Evolutionary conservation across 2,329 filamentous ascomycete species (phyloP), one percentile per base, ranked within the genome.

Genomic region (Fusarium bulbicola): DNA sequence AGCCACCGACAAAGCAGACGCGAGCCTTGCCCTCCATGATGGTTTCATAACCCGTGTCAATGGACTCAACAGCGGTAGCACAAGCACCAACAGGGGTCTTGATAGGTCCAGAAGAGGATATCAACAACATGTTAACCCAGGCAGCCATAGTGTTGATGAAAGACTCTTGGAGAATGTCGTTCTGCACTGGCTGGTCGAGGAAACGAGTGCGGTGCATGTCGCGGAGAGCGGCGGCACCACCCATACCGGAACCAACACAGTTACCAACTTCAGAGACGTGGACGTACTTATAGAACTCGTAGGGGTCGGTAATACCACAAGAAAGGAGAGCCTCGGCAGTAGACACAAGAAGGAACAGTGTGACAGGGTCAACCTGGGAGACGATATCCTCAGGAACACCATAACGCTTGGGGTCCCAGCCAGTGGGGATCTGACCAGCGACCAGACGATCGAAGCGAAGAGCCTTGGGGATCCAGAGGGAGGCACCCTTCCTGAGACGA

Each of bases 61-160:
- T 89, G 8, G 96, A 99, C 85, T 99, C 97, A 50, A 99, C 95
- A 75, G 96, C 93, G 37, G 96, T 99, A 65, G 96, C 96, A 81
- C 96, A 99, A 80, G 96, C 96, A 86, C 95, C 96, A 58, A 98
- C 96, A 7, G 96, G 96, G 1, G 97, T 98, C 88, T 98, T 98
- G 88, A 99, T 98, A 46, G 96, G 94, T 76, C 96, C 96, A 59
- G 96, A 98, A 10, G 96, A 98, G 9, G 96, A 99, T 73, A 99
- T 87, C 73, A 99, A 87, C 84, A 99, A 87, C 96, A 99, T 99
- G 88, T 99, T 99, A 65, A 99, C 95, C 96, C 96, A 99, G 21
- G 96, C 96, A 77, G 94, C 92, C 95, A 99, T 99, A 63, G 96
- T 99, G 88, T 99, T 99, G 89, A 99, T 98, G 88, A 99, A 99